Base-by-base conservation (phyloP, 192 early-diverging fungal genomes). In the Podila clonocystis region DNA sequence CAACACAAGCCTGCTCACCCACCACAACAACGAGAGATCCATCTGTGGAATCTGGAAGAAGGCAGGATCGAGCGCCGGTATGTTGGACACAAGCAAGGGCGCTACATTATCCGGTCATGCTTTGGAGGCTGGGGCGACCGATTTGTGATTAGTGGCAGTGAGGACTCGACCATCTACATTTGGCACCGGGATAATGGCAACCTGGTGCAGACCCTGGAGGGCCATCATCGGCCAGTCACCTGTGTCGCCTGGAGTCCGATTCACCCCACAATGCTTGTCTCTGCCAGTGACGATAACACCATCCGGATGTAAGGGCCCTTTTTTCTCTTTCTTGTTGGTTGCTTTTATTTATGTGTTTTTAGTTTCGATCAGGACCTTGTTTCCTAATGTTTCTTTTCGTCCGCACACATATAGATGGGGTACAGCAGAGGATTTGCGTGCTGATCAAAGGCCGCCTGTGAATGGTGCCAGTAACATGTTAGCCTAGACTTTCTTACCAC, bases 61-160 rank as follows among this genome's bases (percentile, higher is more conserved):
- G 84, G 83, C 52, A 75, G 83, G 34, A 82, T 97, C n/a, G 86
- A 93, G 9, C 91, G 91, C 26, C 92, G 91, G 36, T 98, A 94
- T 68, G 71, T 82, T 13, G 97, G 97, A 0, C 93, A 94, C 41
- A 93, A 93, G 50, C 97, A 98, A 78, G 93, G 91, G 0, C 80
- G 87, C 9, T 98, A 93, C 78, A 93, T 97, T 33, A 97, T 99
- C 67, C 88, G 97, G 62, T 96, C 94, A 5, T 92, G 93, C 29
- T 96, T 99, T 87, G 97, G 95, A 12, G 97, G 97, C 15, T 68
- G 88, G 28, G 84, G 93, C 59, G 90, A 97, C 50, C 87, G 89
- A 41, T 95, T 97, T 73, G 89, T 99, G 22, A 73, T 94, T 1
- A 93, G 93, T 68, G 97, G 97, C n/a, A 99, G 96, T 83, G 96